A percentile compares a stretch with the other conserved stretches of the same genome.
Conservation (phyloP, 148 eudicot species). For the Pouteria glomerata region DNA sequence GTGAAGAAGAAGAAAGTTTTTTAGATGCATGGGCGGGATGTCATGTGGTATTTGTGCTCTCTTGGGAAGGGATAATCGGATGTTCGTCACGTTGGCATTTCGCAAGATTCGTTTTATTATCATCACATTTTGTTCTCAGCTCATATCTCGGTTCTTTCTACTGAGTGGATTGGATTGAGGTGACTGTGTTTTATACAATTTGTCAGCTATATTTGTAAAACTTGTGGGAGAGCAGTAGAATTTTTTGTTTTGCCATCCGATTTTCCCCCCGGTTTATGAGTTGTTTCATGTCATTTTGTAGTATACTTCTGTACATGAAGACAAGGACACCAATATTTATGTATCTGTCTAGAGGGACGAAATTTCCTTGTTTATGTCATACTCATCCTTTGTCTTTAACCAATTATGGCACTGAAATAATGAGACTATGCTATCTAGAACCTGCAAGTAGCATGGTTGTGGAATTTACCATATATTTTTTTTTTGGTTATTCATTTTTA, state of each 20-base stretch:
- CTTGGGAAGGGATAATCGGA: neutral
- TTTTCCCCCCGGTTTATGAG: neutral
- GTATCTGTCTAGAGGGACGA: no score
- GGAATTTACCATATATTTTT: no score
- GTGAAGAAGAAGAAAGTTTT: neutral
- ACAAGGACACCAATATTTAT: no score
- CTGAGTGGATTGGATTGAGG: neutral
- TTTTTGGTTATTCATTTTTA: no score
- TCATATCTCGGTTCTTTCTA: neutral
- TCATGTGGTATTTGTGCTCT: neutral
- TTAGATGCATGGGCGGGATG: neutral
- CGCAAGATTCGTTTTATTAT: neutral
- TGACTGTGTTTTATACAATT: neutral
- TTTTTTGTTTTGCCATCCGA: neutral
- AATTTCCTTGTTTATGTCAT: no score
- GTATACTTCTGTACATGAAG: no score
- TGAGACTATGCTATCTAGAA: no score
- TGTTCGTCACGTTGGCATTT: neutral
- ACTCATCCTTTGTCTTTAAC: no score
- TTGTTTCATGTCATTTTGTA: neutral
- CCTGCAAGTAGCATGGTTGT: no score
- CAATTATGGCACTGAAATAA: no score
- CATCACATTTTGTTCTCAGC: no score
- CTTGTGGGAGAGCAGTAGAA: neutral
- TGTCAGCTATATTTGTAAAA: neutral